Percentiles rank a stretch among this genome's conserved stretches.
phyloP scores from a whole-genome alignment of 768 basidiomycete species.

The Trametes gibbosa region DNA sequence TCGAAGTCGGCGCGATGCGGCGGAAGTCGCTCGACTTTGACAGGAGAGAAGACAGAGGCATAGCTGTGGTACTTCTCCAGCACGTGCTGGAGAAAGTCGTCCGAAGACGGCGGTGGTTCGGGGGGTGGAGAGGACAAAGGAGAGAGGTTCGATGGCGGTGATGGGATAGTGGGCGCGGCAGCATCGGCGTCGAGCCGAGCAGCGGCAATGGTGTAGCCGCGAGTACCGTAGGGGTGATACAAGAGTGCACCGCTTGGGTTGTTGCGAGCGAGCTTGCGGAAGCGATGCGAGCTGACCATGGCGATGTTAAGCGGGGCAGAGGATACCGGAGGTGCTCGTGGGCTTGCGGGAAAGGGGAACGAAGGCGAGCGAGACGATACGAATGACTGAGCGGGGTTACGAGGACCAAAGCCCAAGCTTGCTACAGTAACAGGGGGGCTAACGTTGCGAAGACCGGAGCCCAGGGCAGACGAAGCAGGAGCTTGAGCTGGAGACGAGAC shows the following conservation, averaged over 20 bases:
- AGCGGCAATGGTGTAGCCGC: constrained; percentile 1
- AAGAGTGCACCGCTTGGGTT: not conserved
- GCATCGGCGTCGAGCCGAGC: too few species aligned
- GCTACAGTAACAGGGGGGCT: too few species aligned
- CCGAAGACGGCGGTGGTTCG: not conserved
- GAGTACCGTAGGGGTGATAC: constrained; percentile 5
- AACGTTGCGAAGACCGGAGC: too few species aligned
- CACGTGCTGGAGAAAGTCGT: not conserved
- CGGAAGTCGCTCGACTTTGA: constrained; percentile 31
- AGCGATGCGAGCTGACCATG: not conserved
- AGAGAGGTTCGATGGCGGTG: not conserved
- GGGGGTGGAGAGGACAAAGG: not conserved
- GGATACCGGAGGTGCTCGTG: not conserved
- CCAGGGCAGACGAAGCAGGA: too few species aligned
- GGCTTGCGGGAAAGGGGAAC: not conserved
- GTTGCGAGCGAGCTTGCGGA: not conserved
- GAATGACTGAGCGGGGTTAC: too few species aligned
- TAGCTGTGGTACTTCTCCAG: constrained; percentile 27
- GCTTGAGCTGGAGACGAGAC: too few species aligned
- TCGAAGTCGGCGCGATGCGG: constrained; percentile 34
- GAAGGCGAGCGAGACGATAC: too few species aligned
- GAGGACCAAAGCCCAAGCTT: too few species aligned
- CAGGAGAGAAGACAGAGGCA: constrained; percentile 28
- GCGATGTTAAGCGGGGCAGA: not conserved
- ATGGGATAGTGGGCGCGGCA: not conserved